Percentiles rank a stretch among this genome's conserved stretches.
Evolutionary conservation across 345 rosid species (phyloP).

Genomic region (Pelargonium nanum): DNA sequence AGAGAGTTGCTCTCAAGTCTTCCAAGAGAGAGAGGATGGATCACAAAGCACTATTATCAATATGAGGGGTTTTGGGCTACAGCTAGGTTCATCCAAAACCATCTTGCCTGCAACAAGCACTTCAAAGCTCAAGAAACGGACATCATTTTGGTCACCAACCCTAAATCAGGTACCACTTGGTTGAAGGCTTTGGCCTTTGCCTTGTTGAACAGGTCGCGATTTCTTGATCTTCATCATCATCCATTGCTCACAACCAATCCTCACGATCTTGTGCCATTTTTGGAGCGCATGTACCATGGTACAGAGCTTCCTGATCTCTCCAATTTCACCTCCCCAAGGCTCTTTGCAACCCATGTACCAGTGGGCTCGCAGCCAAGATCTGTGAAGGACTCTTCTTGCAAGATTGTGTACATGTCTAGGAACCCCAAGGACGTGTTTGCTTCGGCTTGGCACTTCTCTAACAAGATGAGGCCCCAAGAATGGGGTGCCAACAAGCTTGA

Average conservation of each 20-base stretch:
- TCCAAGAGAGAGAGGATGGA: neutral
- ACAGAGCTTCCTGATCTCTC: constrained; percentile 4
- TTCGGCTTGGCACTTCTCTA: neutral
- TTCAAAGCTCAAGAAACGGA: constrained; percentile 1
- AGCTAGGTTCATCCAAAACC: neutral
- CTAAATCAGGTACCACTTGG: constrained; percentile 8
- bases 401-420: no score
- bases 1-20: neutral
- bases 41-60: neutral
- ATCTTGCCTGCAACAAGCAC: neutral
- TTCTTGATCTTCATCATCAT: neutral
- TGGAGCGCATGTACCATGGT: neutral
- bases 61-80: constrained; percentile 5
- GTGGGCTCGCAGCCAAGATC: neutral
- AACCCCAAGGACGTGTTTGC: constrained; percentile 7
- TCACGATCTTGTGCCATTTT: constrained; percentile 2
- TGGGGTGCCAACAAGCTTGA: neutral
- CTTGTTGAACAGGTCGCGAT: neutral
- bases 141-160: constrained; percentile 3
- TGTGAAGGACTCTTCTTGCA: neutral
- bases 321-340: neutral
- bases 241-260: neutral
- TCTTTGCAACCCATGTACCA: constrained; percentile 5
- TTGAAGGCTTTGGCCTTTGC: neutral
- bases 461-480: neutral